These are phyloP conservation scores for Fusarium concolor DNA, from an alignment of 2,329 filamentous ascomycete species.

Conservation along the genomic window DNA sequence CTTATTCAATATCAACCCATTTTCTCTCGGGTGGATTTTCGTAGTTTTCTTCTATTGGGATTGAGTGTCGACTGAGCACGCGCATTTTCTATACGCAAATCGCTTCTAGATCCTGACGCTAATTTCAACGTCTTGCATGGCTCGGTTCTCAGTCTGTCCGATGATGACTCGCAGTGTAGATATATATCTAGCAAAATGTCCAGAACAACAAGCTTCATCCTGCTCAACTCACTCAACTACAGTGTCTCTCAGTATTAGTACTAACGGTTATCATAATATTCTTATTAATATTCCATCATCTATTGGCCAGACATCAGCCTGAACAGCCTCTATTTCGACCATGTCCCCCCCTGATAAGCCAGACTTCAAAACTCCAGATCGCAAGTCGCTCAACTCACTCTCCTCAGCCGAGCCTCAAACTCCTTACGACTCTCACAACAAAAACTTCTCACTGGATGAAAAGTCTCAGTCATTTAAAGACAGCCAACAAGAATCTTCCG, in stretches of 20 bases:
- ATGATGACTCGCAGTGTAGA: constrained; percentile 23
- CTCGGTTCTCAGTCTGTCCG: constrained; percentile 26
- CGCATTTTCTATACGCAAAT: neutral
- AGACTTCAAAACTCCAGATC: constrained; percentile 8
- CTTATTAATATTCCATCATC: neutral
- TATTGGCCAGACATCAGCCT: neutral
- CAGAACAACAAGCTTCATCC: constrained; percentile 11
- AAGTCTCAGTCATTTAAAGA: neutral
- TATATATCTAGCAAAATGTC: constrained; percentile 30
- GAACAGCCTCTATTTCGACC: neutral
- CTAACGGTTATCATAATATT: neutral
- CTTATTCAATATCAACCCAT: constrained; percentile 18
- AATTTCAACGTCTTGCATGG: constrained; percentile 5
- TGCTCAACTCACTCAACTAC: neutral
- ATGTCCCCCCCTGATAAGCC: constrained; percentile 24
- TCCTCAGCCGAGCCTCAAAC: constrained; percentile 34
- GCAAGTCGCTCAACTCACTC: constrained; percentile 35
- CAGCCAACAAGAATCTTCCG: constrained; percentile 9
- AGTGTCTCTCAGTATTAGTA: neutral
- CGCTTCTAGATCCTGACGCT: constrained; percentile 13
- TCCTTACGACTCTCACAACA: neutral
- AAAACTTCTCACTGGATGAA: neutral
- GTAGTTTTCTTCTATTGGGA: neutral
- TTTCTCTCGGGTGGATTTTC: constrained; percentile 8
- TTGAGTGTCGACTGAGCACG: constrained; percentile 13